Evolutionary conservation across 2,329 filamentous ascomycete species (phyloP).

Genomic region (Cordyceps javanica): DNA sequence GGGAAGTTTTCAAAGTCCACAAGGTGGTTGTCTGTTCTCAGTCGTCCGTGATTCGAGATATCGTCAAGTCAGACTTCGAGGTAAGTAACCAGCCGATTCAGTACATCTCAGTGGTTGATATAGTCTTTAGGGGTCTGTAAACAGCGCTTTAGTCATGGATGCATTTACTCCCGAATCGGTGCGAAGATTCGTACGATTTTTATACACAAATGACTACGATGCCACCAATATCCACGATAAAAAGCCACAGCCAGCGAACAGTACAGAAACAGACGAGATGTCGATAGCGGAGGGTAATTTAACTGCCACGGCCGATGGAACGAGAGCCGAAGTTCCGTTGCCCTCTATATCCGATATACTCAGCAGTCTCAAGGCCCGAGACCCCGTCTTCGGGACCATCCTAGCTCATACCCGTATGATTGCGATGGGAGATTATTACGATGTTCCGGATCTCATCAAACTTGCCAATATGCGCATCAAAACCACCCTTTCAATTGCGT

Average conservation of each 20-base stretch:
- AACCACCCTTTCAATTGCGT: not conserved
- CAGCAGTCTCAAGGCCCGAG: not conserved
- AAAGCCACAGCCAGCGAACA: not conserved
- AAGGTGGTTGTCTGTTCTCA: not conserved
- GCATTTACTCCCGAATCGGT: not conserved
- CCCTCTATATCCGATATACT: not conserved
- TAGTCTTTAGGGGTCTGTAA: not conserved
- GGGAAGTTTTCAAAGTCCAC: slow-evolving; percentile 8
- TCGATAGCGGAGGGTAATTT: not conserved
- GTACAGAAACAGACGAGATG: not conserved
- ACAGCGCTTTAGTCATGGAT: not conserved
- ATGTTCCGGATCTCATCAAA: not conserved
- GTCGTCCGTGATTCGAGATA: not conserved
- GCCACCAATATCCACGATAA: not conserved
- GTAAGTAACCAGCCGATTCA: not conserved
- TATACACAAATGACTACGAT: not conserved
- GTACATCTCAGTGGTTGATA: not conserved
- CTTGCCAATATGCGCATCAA: not conserved
- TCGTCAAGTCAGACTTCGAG: not conserved
- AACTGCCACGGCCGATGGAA: too few species aligned
- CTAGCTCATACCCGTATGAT: not conserved
- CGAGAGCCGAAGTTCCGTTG: too few species aligned
- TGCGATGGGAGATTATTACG: not conserved
- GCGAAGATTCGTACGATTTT: not conserved
- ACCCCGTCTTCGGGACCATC: not conserved